phyloP scores from a whole-genome alignment of 352 stramenopile genomes.

The Phytopythium cucurbitacearum region DNA sequence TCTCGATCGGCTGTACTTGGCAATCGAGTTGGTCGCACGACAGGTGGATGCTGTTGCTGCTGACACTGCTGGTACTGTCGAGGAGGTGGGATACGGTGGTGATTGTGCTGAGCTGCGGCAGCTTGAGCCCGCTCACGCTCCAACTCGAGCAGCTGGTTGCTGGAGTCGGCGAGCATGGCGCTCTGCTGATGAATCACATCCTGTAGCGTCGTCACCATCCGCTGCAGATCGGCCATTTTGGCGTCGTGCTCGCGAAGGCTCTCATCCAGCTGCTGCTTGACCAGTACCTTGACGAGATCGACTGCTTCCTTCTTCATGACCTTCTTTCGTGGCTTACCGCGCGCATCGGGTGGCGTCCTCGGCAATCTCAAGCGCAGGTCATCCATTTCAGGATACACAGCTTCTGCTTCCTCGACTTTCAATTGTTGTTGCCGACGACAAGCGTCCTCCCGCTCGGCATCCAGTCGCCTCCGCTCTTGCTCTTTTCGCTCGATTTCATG shows the following conservation, averaged over 20 bases:
- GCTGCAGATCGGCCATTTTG: constrained; percentile 39
- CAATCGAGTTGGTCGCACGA: neutral
- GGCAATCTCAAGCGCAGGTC: neutral
- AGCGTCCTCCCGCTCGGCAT: constrained; percentile 2
- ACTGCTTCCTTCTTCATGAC: constrained; percentile 51
- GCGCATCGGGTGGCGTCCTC: constrained; percentile 1
- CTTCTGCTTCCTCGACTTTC: constrained; percentile 8
- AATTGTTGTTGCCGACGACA: constrained; percentile 7
- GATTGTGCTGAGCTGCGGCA: neutral
- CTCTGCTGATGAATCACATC: constrained; percentile 37
- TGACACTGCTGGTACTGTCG: neutral
- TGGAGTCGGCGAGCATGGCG: constrained; percentile 28
- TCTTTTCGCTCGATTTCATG: constrained; percentile 3
- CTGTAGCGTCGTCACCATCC: constrained; percentile 32
- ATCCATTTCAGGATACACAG: constrained; percentile 8
- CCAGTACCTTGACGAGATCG: constrained; percentile 30
- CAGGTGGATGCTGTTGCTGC: neutral
- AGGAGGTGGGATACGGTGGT: neutral
- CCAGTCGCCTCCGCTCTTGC: constrained; percentile 3
- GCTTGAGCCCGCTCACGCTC: neutral
- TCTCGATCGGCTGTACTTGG: neutral
- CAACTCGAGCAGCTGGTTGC: constrained; percentile 16
- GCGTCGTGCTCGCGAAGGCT: constrained; percentile 32
- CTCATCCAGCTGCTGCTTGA: constrained; percentile 32
- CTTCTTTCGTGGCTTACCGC: constrained; percentile 20